Evolutionary conservation across 352 stramenopile genomes (phyloP).

Genomic region (Phytophthora colocasiae): DNA sequence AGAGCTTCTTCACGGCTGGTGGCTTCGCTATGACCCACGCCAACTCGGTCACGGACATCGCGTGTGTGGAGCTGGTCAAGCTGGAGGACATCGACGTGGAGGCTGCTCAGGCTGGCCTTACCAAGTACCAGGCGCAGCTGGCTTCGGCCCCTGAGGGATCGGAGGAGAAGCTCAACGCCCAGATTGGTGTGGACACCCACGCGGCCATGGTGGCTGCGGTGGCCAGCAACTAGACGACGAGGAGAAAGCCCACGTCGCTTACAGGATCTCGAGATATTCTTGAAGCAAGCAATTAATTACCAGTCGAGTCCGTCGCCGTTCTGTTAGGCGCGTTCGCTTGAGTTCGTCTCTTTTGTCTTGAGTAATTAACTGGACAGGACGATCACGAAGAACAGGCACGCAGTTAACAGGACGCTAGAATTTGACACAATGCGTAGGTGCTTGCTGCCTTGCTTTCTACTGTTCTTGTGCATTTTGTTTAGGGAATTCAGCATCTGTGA

Average conservation of each 20-base stretch:
- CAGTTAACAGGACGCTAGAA: constrained; percentile 14
- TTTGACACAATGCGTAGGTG: constrained; percentile 10
- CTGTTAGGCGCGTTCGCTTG: constrained; percentile 32
- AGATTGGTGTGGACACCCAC: constrained; percentile 97
- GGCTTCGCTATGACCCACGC: constrained; percentile 97
- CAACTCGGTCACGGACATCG: constrained; percentile 97
- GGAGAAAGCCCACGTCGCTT: not conserved
- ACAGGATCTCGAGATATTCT: constrained; percentile 3
- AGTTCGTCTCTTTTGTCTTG: constrained; percentile 13
- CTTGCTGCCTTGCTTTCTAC: not conserved
- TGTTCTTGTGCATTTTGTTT: not conserved
- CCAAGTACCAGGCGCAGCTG: constrained; percentile 91
- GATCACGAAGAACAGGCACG: not conserved
- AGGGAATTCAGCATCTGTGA: constrained; percentile 4
- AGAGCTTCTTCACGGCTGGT: constrained; percentile 98
- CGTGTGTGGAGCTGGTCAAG: constrained; percentile 96
- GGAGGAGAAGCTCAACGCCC: constrained; percentile 92
- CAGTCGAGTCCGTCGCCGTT: constrained; percentile 27
- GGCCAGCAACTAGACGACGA: constrained; percentile 58
- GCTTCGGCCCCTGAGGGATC: constrained; percentile 85
- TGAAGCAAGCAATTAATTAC: constrained; percentile 45
- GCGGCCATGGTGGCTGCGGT: constrained; percentile 92
- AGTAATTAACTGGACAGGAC: too few species aligned
- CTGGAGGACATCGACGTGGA: constrained; percentile 96
- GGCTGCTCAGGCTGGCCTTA: constrained; percentile 89